phyloP scores from a whole-genome alignment of 2,329 filamentous ascomycete species.

The Tolypocladium pustulatum region DNA sequence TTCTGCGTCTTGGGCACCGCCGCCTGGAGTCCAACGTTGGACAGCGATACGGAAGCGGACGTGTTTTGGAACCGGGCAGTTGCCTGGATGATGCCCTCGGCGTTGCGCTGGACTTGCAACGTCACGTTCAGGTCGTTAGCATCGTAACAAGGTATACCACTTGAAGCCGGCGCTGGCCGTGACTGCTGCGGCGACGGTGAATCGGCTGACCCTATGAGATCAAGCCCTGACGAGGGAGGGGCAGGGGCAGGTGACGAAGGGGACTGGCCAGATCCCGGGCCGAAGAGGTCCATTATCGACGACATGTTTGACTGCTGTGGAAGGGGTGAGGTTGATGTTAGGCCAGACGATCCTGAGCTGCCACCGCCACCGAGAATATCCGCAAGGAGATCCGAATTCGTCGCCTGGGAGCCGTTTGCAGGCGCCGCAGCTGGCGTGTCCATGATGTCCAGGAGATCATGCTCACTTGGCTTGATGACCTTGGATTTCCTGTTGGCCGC shows the following conservation, averaged over 20 bases:
- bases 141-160: constrained; percentile 65
- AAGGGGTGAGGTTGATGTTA: constrained; percentile 29
- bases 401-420: constrained; percentile 40
- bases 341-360: constrained; percentile 29
- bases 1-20: constrained; percentile 96
- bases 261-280: constrained; percentile 29
- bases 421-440: constrained; percentile 52
- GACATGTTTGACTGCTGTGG: constrained; percentile 47
- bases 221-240: constrained; percentile 32
- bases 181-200: constrained; percentile 35
- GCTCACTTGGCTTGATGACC: constrained; percentile 73
- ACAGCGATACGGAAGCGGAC: constrained; percentile 53
- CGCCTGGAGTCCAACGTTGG: constrained; percentile 76
- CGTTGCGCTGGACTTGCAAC: constrained; percentile 74
- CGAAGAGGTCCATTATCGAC: constrained; percentile 88
- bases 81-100: constrained; percentile 70
- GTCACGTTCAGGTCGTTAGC: constrained; percentile 76
- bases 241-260: constrained; percentile 18
- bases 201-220: constrained; percentile 38
- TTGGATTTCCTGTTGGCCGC: constrained; percentile 67
- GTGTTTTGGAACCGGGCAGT: constrained; percentile 75
- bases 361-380: constrained; percentile 82
- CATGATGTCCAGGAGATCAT: constrained; percentile 91
- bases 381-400: constrained; percentile 78
- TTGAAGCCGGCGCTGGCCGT: constrained; percentile 28